phyloP scores from a whole-genome alignment of 257 asterid species.

The Jasminum sambac region DNA sequence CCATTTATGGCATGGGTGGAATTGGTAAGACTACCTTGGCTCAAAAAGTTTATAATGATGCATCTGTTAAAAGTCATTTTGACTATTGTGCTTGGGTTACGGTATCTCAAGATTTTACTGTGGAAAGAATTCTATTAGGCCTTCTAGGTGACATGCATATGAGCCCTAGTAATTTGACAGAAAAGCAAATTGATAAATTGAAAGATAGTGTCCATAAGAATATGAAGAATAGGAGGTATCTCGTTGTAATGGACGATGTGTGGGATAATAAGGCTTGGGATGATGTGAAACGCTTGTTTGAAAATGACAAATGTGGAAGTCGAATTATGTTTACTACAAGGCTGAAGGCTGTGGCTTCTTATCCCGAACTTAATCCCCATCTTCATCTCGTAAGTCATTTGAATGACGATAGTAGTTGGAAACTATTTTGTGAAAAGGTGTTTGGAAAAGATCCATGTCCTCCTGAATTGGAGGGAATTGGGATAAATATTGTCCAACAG shows the following conservation, averaged over 20 bases:
- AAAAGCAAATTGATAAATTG: neutral
- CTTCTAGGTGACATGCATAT: neutral
- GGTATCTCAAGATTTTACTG: neutral
- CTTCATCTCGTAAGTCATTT: neutral
- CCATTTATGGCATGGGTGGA: neutral
- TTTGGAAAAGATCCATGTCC: conserved; percentile 13
- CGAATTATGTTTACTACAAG: conserved; percentile 28
- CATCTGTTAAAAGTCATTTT: neutral
- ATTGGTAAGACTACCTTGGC: neutral
- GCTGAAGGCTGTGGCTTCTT: conserved; percentile 1
- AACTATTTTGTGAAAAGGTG: conserved; percentile 8
- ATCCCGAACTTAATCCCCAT: neutral
- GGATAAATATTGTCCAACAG: conserved; percentile 13
- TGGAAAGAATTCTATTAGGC: neutral
- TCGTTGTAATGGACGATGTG: conserved; percentile 25
- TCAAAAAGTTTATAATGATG: neutral
- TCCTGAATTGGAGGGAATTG: neutral
- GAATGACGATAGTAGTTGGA: conserved; percentile 15
- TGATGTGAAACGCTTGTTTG: conserved; percentile 1
- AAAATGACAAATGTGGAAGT: conserved; percentile 23
- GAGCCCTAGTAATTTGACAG: neutral
- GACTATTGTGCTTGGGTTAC: neutral
- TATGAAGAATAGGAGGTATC: conserved; percentile 20
- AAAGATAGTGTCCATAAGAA: neutral
- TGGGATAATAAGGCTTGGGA: conserved; percentile 29